A percentile compares a stretch with the other conserved stretches of the same genome.
phyloP scores from a whole-genome alignment of 192 early-diverging fungal genomes.

The Podila epigama region DNA sequence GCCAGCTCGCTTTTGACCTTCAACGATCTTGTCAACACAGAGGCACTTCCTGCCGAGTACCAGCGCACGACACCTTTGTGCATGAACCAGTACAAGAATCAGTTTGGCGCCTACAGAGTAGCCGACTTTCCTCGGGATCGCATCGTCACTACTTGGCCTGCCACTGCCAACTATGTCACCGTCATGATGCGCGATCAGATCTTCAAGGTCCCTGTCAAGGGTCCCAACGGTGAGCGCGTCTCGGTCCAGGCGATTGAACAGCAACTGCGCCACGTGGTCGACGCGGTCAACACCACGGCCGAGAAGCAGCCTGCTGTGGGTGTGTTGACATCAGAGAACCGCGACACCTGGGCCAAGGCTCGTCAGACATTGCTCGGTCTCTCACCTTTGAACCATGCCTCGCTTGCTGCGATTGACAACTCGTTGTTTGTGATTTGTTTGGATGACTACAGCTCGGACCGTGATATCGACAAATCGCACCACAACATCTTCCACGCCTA shows the following conservation, averaged over 20 bases:
- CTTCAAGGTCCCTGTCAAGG: slow-evolving; percentile 81
- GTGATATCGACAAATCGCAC: slow-evolving; percentile 70
- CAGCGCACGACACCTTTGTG: slow-evolving; percentile 79
- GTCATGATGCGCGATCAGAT: slow-evolving; percentile 88
- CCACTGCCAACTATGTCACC: slow-evolving; percentile 81
- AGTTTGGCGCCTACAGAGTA: slow-evolving; percentile 85
- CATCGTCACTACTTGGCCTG: slow-evolving; percentile 74
- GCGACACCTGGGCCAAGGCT: slow-evolving; percentile 84
- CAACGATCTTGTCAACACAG: slow-evolving; percentile 76
- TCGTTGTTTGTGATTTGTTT: slow-evolving; percentile 90
- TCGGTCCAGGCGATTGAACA: slow-evolving; percentile 52
- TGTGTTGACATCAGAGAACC: slow-evolving; percentile 83
- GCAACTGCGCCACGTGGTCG: slow-evolving; percentile 51
- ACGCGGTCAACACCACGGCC: slow-evolving; percentile 52
- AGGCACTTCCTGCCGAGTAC: slow-evolving; percentile 70
- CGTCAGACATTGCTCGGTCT: slow-evolving; percentile 36
- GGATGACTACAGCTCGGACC: slow-evolving; percentile 74
- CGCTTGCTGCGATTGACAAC: slow-evolving; percentile 70
- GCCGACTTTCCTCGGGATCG: slow-evolving; percentile 73
- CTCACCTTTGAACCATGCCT: slow-evolving; percentile 51
- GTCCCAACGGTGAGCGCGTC: slow-evolving; percentile 70
- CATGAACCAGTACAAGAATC: slow-evolving; percentile 94
- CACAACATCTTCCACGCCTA: slow-evolving; percentile 80
- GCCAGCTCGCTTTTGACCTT: slow-evolving; percentile 71
- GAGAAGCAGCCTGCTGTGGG: slow-evolving; percentile 74